Conservation (phyloP, 1,139 yeast genomes). For the Spencermartinsiella ligniputridi region DNA sequence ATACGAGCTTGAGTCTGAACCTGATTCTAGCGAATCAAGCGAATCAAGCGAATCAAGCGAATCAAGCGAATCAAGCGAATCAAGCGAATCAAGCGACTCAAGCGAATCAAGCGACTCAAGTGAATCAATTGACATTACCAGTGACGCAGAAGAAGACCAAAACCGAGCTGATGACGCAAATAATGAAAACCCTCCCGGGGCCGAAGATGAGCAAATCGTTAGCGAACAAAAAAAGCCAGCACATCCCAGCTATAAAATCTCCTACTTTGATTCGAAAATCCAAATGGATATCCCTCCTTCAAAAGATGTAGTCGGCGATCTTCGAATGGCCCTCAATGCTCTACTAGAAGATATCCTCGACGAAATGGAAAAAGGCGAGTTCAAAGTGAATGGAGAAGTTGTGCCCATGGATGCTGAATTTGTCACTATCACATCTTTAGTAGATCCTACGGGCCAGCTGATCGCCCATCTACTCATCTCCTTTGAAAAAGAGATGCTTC, state of each 20-base stretch:
- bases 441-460: background rate
- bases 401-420: slow-evolving; percentile 19
- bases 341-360: slow-evolving; percentile 12
- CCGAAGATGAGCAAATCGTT: background rate
- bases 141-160: background rate
- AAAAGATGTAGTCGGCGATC: background rate
- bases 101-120: too few relatives aligned
- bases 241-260: background rate
- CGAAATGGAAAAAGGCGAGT: slow-evolving; percentile 12
- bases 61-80: background rate
- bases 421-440: slow-evolving; percentile 17
- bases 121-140: background rate
- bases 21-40: background rate
- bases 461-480: slow-evolving; percentile 2
- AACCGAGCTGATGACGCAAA: background rate
- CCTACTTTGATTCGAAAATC: background rate
- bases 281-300: background rate
- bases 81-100: background rate
- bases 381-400: slow-evolving; percentile 15
- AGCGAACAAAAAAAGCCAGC: background rate
- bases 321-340: background rate
- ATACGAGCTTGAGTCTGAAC: background rate
- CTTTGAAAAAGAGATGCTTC: background rate
- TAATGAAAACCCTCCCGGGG: background rate
- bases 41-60: background rate